Evolutionary conservation across 805 yeast genomes (phyloP), one percentile per base, ranked within the genome.

Genomic region (Cyberlindnera xylosilytica): DNA sequence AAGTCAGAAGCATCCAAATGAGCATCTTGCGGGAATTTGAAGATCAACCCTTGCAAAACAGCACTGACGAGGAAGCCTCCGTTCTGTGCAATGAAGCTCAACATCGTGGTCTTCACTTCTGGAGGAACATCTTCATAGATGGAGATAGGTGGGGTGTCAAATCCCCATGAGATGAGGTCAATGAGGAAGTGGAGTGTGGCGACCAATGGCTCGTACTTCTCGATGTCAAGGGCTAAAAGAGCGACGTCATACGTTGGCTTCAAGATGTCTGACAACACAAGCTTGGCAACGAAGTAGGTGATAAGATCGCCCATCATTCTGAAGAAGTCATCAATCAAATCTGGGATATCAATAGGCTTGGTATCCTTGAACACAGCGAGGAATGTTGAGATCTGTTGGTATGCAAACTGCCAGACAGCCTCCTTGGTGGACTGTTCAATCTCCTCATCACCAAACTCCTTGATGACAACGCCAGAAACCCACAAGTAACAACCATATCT

Each of bases 131-230:
- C 65, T 17, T 72, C 76, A 41, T 76, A 72, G 31, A 83, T 73
- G 7, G 95, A 83, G 16, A 86, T 73, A 5, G 97, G 96, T 2
- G 96, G 89, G 9, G 76, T 69, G 20, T 75, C 82, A 50, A 83
- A 78, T 1, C 96, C 96, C 91, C 95, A 90, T 6, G 89, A 77
- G 18, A 86, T 64, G 27, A 88, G 70, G 60, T 93, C 99, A 50
- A 87, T 82, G 52, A 90, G 63, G 60, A 78, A 88, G 56, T 87
- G 89, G 44, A 90, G 65, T 16, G 83, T 77, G 3, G 88, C 71
- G 31, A 74, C 68, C 44, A 88, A 68, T 4, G 96, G 83, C 47
- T 85, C 93, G 45, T 71, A 73, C 56, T 87, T 89, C 46, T 79
- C 81, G 33, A 83, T 68, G 19, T 60, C 64, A 53, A 79, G 67